Conservation (phyloP, 2,329 filamentous ascomycete genomes). For the Aspergillus udagawae region DNA sequence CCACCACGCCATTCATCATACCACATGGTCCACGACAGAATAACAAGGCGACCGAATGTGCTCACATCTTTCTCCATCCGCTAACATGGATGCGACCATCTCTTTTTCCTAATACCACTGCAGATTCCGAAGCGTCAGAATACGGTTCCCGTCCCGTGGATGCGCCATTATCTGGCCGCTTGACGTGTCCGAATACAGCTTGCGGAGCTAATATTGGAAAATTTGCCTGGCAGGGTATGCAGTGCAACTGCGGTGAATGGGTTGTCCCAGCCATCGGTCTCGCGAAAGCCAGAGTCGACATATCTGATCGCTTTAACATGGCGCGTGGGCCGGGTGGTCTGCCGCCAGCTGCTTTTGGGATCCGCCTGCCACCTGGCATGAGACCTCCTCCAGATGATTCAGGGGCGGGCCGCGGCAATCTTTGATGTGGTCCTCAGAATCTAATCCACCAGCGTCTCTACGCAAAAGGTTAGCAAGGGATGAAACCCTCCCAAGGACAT, state of each 20-base stretch:
- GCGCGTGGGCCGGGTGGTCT: slow-evolving; percentile 16
- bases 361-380: slow-evolving; percentile 40
- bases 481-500: not conserved
- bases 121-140: slow-evolving; percentile 10
- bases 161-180: slow-evolving; percentile 75
- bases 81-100: slow-evolving; percentile 90
- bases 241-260: slow-evolving; percentile 88
- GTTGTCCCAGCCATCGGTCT: slow-evolving; percentile 86
- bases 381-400: slow-evolving; percentile 13
- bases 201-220: slow-evolving; percentile 83
- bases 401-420: slow-evolving; percentile 16
- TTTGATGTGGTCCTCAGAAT: slow-evolving; percentile 5
- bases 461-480: not conserved
- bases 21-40: slow-evolving; percentile 49
- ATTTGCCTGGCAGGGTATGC: slow-evolving; percentile 94
- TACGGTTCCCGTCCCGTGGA: slow-evolving; percentile 49
- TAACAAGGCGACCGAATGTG: slow-evolving; percentile 51
- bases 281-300: slow-evolving; percentile 76
- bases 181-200: slow-evolving; percentile 73
- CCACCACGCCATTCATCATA: slow-evolving; percentile 64
- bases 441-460: not conserved
- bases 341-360: slow-evolving; percentile 27
- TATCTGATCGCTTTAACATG: slow-evolving; percentile 43
- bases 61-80: slow-evolving; percentile 87
- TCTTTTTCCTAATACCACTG: slow-evolving; percentile 47